These are phyloP conservation scores for Cutaneotrichosporon dermatis DNA, from an alignment of 1,284 basidiomycete genomes.

Conservation along the genomic window DNA sequence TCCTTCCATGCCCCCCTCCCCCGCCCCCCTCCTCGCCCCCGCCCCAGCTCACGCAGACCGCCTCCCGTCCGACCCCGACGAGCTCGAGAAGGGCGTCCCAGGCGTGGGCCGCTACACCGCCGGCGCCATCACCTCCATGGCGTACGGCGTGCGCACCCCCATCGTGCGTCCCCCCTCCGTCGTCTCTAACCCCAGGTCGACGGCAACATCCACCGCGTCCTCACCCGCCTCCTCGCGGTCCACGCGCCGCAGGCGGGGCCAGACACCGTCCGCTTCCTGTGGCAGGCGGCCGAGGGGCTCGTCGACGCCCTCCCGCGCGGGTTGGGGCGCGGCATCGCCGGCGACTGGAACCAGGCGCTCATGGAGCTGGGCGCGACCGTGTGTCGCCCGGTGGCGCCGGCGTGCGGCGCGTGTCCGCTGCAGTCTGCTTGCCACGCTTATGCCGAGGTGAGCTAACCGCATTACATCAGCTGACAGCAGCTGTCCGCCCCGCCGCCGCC, in stretches of 20 bases:
- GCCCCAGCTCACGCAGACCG: constrained; percentile 35
- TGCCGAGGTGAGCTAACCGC: constrained; percentile 41
- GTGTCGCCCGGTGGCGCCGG: constrained; percentile 75
- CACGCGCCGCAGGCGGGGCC: constrained; percentile 77
- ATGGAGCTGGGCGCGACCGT: constrained; percentile 74
- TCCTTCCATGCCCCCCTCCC: too few relatives aligned
- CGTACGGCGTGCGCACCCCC: constrained; percentile 74
- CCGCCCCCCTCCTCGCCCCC: too few relatives aligned
- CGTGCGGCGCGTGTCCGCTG: constrained; percentile 69
- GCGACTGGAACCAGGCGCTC: constrained; percentile 73
- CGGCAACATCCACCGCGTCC: constrained; percentile 80
- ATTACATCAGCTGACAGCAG: constrained; percentile 7
- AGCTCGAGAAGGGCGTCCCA: constrained; percentile 77
- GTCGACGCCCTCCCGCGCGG: constrained; percentile 54
- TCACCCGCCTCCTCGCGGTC: constrained; percentile 74
- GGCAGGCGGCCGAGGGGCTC: constrained; percentile 67
- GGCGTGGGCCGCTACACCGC: constrained; percentile 86
- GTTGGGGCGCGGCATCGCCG: constrained; percentile 49
- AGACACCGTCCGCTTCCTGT: constrained; percentile 70
- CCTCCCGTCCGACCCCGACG: constrained; percentile 72
- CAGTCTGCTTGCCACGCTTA: constrained; percentile 64
- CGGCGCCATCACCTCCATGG: constrained; percentile 79
- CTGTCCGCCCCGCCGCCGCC: constrained; percentile 22
- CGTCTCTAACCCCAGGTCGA: constrained; percentile 60
- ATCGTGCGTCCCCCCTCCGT: constrained; percentile 57